Conservation (phyloP, 163 green algal genomes). For the Prototheca stagnorum region DNA sequence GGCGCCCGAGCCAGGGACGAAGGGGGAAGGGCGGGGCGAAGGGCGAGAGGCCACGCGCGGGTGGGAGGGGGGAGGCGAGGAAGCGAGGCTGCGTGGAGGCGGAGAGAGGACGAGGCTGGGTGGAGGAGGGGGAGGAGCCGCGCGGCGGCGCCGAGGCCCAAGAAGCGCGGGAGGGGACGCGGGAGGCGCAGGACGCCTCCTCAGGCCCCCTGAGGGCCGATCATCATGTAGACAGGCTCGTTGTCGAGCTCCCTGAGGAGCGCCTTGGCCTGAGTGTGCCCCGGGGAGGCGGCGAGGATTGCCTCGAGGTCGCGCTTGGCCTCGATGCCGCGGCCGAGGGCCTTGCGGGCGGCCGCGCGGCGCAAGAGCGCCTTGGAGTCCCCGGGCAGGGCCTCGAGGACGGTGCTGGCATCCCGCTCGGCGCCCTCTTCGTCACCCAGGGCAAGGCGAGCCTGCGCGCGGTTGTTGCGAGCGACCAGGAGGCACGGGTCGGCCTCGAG, state of each 20-base stretch:
- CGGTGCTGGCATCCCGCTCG: slow-evolving; percentile 25
- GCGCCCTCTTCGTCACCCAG: slow-evolving; percentile 32
- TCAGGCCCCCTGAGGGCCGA: neutral
- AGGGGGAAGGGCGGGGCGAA: neutral
- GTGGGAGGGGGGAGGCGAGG: too few species aligned
- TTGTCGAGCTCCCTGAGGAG: too few species aligned
- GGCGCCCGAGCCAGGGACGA: too few species aligned
- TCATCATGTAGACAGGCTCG: too few species aligned
- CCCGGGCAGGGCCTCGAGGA: slow-evolving; percentile 31
- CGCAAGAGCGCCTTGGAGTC: slow-evolving; percentile 67
- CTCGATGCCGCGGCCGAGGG: slow-evolving; percentile 6
- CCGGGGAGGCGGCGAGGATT: slow-evolving; percentile 21
- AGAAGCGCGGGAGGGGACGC: neutral
- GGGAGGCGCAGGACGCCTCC: neutral
- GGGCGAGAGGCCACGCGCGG: too few species aligned
- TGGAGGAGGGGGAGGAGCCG: too few species aligned
- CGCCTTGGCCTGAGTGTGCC: neutral
- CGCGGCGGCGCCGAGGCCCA: too few species aligned
- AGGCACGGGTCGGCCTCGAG: slow-evolving; percentile 22
- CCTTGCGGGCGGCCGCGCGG: slow-evolving; percentile 22
- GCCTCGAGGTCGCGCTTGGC: slow-evolving; percentile 32
- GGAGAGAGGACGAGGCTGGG: too few species aligned
- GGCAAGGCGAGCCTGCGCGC: slow-evolving; percentile 43
- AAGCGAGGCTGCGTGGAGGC: too few species aligned
- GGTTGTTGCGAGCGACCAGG: slow-evolving; percentile 49